These are phyloP conservation scores for Novymonas esmeraldas DNA, from an alignment of 208 protist species.

Conservation along the genomic window DNA sequence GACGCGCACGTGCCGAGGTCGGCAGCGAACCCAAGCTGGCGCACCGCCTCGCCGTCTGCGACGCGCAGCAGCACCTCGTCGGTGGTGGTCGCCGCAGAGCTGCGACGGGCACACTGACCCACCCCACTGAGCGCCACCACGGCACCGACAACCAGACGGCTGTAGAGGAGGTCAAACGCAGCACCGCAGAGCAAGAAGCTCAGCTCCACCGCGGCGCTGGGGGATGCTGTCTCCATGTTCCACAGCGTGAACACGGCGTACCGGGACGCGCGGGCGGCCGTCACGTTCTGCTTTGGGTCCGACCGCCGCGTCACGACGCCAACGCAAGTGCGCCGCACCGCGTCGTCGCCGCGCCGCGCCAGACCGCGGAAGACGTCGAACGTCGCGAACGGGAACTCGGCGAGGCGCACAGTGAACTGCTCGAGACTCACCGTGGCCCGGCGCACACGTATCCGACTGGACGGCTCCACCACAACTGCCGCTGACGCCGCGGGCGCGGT, in stretches of 20 bases:
- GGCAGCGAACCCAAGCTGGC: constrained; percentile 62
- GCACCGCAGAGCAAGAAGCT: constrained; percentile 58
- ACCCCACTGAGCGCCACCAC: constrained; percentile 66
- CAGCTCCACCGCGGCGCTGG: constrained; percentile 44
- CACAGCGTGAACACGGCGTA: constrained; percentile 72
- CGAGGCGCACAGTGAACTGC: constrained; percentile 60
- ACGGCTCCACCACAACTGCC: constrained; percentile 21
- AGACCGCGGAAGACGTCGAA: constrained; percentile 37
- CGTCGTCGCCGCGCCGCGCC: constrained; percentile 2
- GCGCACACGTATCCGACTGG: constrained; percentile 60
- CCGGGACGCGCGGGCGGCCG: constrained; percentile 10
- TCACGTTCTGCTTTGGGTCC: constrained; percentile 59
- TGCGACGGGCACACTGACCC: constrained; percentile 24
- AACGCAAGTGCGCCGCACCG: constrained; percentile 45
- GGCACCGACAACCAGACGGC: constrained; percentile 39
- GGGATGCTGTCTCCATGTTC: constrained; percentile 62
- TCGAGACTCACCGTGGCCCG: constrained; percentile 57
- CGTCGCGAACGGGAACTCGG: constrained; percentile 54
- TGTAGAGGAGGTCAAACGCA: constrained; percentile 71
- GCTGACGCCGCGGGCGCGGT: constrained; percentile 15
- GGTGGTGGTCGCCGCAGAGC: background rate
- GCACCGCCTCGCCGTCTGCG: constrained; percentile 37
- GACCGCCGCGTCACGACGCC: constrained; percentile 69
- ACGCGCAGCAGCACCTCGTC: constrained; percentile 39
- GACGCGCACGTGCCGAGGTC: constrained; percentile 67